Evolutionary conservation across 164 flowering plant genomes (phyloP).

Genomic region (Dillenia suffruticosa): DNA sequence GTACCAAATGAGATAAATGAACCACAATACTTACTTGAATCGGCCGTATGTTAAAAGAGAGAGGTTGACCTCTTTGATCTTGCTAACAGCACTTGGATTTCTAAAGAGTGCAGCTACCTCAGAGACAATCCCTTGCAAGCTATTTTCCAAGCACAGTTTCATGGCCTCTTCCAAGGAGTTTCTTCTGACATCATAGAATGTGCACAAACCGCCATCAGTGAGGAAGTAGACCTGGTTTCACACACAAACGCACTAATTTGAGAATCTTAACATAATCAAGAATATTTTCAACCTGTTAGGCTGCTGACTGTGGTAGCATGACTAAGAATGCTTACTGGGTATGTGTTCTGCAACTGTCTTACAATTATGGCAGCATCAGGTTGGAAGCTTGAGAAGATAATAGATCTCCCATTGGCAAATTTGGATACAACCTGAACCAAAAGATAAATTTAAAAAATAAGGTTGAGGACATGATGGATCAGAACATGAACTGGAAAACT

Average conservation of each 20-base stretch:
- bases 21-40: constrained; percentile 48
- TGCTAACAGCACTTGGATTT: constrained; percentile 67
- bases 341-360: constrained; percentile 55
- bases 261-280: neutral
- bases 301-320: neutral
- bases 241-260: neutral
- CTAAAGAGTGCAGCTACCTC: constrained; percentile 69
- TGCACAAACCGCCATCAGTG: constrained; percentile 79
- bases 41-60: constrained; percentile 79
- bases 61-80: constrained; percentile 68
- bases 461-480: too few species aligned
- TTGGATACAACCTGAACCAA: constrained; percentile 53
- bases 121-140: constrained; percentile 83
- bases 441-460: neutral
- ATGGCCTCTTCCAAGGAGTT: constrained; percentile 87
- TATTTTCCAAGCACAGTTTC: constrained; percentile 60
- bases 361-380: constrained; percentile 79
- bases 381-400: constrained; percentile 85
- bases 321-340: constrained; percentile 58
- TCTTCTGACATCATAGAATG: constrained; percentile 65
- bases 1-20: neutral
- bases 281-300: neutral
- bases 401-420: constrained; percentile 56
- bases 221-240: constrained; percentile 68
- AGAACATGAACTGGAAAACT: neutral